Conservation (phyloP, 768 basidiomycete genomes). For the Phylloporus arenicola region DNA sequence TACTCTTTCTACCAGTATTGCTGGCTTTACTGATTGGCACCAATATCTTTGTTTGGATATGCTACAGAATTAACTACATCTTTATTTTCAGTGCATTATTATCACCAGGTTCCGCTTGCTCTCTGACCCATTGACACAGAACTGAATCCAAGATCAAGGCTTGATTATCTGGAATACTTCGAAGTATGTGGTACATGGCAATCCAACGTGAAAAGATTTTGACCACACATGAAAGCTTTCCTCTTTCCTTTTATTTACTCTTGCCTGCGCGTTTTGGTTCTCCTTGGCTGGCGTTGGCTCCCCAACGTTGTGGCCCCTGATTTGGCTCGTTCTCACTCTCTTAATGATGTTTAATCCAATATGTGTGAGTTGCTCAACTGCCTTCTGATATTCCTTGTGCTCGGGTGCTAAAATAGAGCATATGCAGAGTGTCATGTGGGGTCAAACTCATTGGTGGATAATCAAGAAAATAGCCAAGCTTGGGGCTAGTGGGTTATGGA, state of each 20-base stretch:
- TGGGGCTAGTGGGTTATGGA: constrained; percentile 59
- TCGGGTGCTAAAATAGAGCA: constrained; percentile 25
- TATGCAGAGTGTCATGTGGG: constrained; percentile 39
- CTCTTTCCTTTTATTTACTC: constrained; percentile 64
- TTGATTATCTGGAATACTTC: constrained; percentile 77
- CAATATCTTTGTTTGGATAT: constrained; percentile 78
- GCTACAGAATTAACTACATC: constrained; percentile 81
- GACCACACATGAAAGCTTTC: constrained; percentile 53
- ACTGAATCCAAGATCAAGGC: constrained; percentile 59
- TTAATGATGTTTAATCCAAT: constrained; percentile 71
- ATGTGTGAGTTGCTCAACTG: constrained; percentile 37
- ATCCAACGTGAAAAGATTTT: not conserved
- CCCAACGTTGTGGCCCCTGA: constrained; percentile 73
- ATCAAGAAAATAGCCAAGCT: constrained; percentile 58
- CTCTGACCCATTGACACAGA: constrained; percentile 37
- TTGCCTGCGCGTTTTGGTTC: constrained; percentile 81
- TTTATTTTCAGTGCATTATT: constrained; percentile 73
- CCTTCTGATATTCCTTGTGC: not conserved
- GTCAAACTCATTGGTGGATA: constrained; percentile 66
- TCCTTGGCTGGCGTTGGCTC: constrained; percentile 67
- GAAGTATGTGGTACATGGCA: constrained; percentile 39
- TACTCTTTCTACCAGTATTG: constrained; percentile 66
- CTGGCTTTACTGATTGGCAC: constrained; percentile 74
- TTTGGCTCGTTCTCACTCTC: constrained; percentile 68
- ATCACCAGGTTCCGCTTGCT: not conserved